Evolutionary conservation across 345 rosid genomes (phyloP).

Genomic region (Barbarea vulgaris): DNA sequence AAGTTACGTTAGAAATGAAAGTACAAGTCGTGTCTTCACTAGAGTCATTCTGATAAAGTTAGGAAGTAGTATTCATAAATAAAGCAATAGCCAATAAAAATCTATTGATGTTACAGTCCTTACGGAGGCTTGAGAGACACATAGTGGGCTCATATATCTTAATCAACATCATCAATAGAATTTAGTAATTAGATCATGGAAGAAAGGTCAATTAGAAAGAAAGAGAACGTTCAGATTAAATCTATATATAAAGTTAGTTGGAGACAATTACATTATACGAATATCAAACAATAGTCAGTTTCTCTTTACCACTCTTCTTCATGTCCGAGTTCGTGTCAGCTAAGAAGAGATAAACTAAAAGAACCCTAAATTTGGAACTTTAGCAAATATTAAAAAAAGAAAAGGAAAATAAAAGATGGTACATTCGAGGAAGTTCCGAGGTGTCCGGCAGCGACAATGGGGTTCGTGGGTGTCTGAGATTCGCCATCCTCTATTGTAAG

Average conservation of each 20-base stretch:
- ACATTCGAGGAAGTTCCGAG: conserved; percentile 73
- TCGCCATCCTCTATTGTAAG: conserved; percentile 80
- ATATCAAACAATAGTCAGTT: conserved; percentile 1
- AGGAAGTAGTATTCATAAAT: conserved; percentile 34
- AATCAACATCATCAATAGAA: conserved; percentile 2
- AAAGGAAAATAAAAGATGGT: conserved; percentile 46
- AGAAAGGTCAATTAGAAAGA: conserved; percentile 23
- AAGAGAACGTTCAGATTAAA: neutral
- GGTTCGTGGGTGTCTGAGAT: conserved; percentile 92
- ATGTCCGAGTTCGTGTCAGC: neutral
- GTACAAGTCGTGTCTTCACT: conserved; percentile 28
- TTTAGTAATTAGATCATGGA: conserved; percentile 22
- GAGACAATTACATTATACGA: conserved; percentile 16
- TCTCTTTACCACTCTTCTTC: conserved; percentile 3
- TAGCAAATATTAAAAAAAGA: neutral
- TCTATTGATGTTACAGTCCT: conserved; percentile 12
- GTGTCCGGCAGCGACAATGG: conserved; percentile 90
- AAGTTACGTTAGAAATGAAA: conserved; percentile 10
- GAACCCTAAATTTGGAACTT: neutral
- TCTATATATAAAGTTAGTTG: conserved; percentile 23
- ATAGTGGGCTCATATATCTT: conserved; percentile 23
- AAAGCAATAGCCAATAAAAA: conserved; percentile 14
- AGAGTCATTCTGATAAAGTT: conserved; percentile 23
- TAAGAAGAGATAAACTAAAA: conserved; percentile 17
- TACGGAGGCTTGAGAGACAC: neutral